A percentile compares a stretch with the other conserved stretches of the same genome.
Conservation (phyloP, 495 filamentous ascomycete genomes). For the Penicillium lividum region DNA sequence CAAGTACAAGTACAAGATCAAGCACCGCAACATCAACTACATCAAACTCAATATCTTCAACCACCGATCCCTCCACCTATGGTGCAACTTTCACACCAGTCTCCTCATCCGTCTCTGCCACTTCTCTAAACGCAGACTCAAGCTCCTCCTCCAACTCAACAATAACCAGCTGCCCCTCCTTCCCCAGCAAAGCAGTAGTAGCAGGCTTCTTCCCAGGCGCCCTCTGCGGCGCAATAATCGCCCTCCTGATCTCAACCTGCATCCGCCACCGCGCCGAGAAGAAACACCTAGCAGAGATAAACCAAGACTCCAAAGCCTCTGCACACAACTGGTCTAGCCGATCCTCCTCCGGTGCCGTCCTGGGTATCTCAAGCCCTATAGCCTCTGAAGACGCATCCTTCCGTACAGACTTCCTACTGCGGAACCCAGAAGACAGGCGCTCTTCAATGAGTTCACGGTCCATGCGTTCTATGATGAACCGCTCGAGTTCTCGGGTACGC, state of each 20-base stretch:
- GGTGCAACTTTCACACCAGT: conserved; percentile 21
- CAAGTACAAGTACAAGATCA: conserved; percentile 30
- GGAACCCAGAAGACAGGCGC: conserved; percentile 26
- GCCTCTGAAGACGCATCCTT: conserved; percentile 47
- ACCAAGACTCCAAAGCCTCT: conserved; percentile 15
- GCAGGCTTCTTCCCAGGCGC: conserved; percentile 68
- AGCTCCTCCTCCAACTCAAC: conserved; percentile 6
- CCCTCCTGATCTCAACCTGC: conserved; percentile 46
- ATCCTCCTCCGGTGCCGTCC: conserved; percentile 41
- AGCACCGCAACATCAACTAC: conserved; percentile 23
- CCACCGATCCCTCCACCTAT: conserved; percentile 21
- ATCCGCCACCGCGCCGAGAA: conserved; percentile 30
- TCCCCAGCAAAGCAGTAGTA: conserved; percentile 54
- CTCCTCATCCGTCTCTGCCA: conserved; percentile 23
- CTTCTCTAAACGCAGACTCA: conserved; percentile 19
- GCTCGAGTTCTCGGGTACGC: conserved; percentile 39
- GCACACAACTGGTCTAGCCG: conserved; percentile 34
- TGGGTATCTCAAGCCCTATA: conserved; percentile 59
- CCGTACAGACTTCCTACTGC: conserved; percentile 61
- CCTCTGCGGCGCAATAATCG: conserved; percentile 51
- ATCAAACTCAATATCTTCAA: conserved; percentile 20
- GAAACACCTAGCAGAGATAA: conserved; percentile 10
- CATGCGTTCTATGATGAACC: conserved; percentile 37
- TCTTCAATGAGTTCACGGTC: conserved; percentile 28
- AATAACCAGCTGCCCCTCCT: conserved; percentile 33